phyloP scores from a whole-genome alignment of 2,329 filamentous ascomycete genomes.

The Colletotrichum sp. region DNA sequence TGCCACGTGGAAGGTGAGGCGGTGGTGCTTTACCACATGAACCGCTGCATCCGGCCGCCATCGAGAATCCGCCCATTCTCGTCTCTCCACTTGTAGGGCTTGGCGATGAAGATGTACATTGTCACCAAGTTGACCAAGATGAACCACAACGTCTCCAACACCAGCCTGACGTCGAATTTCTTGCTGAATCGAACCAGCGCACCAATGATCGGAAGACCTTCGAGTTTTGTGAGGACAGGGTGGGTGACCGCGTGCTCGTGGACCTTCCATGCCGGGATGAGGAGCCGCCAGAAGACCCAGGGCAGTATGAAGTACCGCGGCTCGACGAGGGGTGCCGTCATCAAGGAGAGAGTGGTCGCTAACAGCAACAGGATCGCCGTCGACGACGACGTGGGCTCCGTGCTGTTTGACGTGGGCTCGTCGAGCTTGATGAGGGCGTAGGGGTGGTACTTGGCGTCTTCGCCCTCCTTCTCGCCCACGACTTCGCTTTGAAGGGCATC shows the following conservation, averaged over 20 bases:
- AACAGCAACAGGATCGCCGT: slow-evolving; percentile 65
- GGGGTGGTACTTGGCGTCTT: not conserved
- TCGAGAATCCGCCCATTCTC: slow-evolving; percentile 59
- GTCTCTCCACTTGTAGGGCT: slow-evolving; percentile 70
- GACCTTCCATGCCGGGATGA: slow-evolving; percentile 64
- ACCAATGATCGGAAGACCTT: slow-evolving; percentile 1
- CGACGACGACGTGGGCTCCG: slow-evolving; percentile 47
- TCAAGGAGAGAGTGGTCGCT: slow-evolving; percentile 77
- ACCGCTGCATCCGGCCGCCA: slow-evolving; percentile 69
- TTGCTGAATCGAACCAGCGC: slow-evolving; percentile 12
- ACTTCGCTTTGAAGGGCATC: not conserved
- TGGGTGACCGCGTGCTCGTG: slow-evolving; percentile 1
- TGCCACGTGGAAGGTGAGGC: too few relatives aligned
- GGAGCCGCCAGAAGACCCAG: slow-evolving; percentile 90
- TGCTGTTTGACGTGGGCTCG: slow-evolving; percentile 28
- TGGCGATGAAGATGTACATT: slow-evolving; percentile 73
- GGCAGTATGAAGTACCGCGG: slow-evolving; percentile 96
- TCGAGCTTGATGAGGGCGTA: slow-evolving; percentile 26
- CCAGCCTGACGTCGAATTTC: slow-evolving; percentile 51
- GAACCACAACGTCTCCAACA: slow-evolving; percentile 73
- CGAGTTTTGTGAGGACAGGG: not conserved
- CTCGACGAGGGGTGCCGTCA: slow-evolving; percentile 92
- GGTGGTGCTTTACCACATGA: slow-evolving; percentile 71
- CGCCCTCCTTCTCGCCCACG: not conserved
- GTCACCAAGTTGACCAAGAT: slow-evolving; percentile 68